Evolutionary conservation across 129 eudicot genomes (phyloP), one percentile per base, ranked within the genome.

Genomic region (Silybum marianum): DNA sequence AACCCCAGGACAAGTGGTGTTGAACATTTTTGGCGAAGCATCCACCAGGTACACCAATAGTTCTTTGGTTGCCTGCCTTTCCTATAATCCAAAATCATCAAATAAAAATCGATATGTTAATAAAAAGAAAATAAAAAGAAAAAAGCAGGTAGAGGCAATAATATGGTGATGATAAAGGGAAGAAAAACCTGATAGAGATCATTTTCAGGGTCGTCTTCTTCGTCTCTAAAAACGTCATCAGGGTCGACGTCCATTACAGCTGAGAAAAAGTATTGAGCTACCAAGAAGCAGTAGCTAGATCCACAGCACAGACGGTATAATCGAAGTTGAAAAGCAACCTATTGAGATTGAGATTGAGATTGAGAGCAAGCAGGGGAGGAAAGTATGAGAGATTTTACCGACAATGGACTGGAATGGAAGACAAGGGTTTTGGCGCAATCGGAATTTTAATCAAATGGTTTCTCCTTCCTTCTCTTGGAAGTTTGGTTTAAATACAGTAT

Each of bases 21-120:
- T 81, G 85, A 93, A 91, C 99, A 95, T 93, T 87, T 90, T 95
- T 7, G 99, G 99, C 7, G 98, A 95, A 88, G 98, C 97, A 79
- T 95, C 99, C 72, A 93, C 91, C 75, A 95, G 73, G 74, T 90
- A 95, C 46, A 95, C 99, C 84, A 84, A 87, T 24, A 85, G 69
- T 71, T 95, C 99, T 80, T 95, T 95, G 80, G 82, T 85, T 12
- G 93, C 74, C 65, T 88, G 90, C 62, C 87, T 91, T 60, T 83
- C 97, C 99, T 95, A 67, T 34, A 25, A 11, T 3, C 68, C 77
- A 51, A 5, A 68, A 79, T 32, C 63, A 38, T 10, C n/a, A 3
- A 36, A 16, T 18, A n/a, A 34, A 28, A 46, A 44, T 24, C 16
- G 46, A 75, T 2, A 67, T 21, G 66, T 42, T 13, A 54, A 73